Conservation (phyloP, 495 filamentous ascomycete species). For the Lophiostoma macrostomum region DNA sequence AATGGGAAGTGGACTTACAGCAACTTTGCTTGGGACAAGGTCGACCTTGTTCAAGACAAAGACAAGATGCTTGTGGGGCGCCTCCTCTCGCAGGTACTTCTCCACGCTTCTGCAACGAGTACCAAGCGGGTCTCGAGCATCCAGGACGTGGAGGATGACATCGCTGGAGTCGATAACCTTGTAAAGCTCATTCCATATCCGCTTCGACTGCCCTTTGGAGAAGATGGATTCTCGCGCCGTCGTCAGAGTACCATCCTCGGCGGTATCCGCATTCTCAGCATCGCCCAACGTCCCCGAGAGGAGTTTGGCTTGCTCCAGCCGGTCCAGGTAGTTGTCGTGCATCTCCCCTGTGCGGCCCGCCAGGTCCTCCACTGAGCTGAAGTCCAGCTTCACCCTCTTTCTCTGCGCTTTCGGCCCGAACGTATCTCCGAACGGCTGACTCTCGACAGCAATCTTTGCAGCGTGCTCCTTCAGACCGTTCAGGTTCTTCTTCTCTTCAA, state of each 20-base stretch:
- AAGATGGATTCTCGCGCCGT: constrained; percentile 86
- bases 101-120: constrained; percentile 71
- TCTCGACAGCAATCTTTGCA: constrained; percentile 91
- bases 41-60: constrained; percentile 96
- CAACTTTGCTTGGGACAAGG: constrained; percentile 86
- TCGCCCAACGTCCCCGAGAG: constrained; percentile 65
- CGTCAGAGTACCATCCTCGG: constrained; percentile 51
- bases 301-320: constrained; percentile 66
- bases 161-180: constrained; percentile 55
- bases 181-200: constrained; percentile 99
- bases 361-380: constrained; percentile 75
- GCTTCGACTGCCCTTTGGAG: constrained; percentile 85
- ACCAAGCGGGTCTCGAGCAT: constrained; percentile 43
- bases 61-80: constrained; percentile 89
- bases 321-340: constrained; percentile 75
- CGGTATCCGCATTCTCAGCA: constrained; percentile 45
- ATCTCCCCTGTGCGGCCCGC: constrained; percentile 72
- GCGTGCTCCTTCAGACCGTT: constrained; percentile 88
- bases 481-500: constrained; percentile 61
- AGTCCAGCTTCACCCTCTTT: constrained; percentile 84
- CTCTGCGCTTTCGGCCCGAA: constrained; percentile 92
- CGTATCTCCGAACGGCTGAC: constrained; percentile 77
- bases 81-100: constrained; percentile 89
- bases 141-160: constrained; percentile 44
- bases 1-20: constrained; percentile 64